Conservation (phyloP, 1,284 basidiomycete species). For the Ustilago xerochloae region DNA sequence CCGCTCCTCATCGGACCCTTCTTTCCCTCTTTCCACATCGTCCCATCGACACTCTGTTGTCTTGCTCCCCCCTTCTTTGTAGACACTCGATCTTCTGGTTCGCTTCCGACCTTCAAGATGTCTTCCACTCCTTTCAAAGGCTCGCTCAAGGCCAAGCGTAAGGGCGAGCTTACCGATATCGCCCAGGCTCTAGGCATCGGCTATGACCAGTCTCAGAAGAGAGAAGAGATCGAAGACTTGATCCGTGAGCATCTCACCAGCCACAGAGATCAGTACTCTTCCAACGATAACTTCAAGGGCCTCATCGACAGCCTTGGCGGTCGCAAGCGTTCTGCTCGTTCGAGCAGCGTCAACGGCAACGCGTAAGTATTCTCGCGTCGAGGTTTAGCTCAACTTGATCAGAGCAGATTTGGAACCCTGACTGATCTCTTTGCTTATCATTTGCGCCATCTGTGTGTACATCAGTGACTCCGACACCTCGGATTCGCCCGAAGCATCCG, state of each 20-base stretch:
- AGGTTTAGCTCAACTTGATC: neutral
- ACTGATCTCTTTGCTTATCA: neutral
- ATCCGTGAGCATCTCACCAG: conserved; percentile 49
- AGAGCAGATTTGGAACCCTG: neutral
- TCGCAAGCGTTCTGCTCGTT: conserved; percentile 38
- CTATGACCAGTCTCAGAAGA: conserved; percentile 39
- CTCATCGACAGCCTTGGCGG: conserved; percentile 58
- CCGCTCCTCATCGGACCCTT: conserved; percentile 3
- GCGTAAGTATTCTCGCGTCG: conserved; percentile 15
- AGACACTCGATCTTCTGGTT: neutral
- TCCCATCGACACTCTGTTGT: neutral
- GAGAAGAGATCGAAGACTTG: conserved; percentile 57
- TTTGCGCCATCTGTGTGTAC: neutral
- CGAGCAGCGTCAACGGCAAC: conserved; percentile 50
- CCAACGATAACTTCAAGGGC: conserved; percentile 47
- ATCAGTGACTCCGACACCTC: conserved; percentile 54
- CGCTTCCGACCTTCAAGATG: too few relatives aligned
- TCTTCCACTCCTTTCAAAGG: conserved; percentile 52
- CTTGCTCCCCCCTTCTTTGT: neutral
- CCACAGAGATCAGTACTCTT: conserved; percentile 40
- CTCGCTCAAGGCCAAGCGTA: conserved; percentile 57
- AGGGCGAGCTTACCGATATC: conserved; percentile 58
- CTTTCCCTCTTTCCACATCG: conserved; percentile 15
- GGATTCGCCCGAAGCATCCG: conserved; percentile 49
- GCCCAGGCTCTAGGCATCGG: conserved; percentile 52